phyloP scores from a whole-genome alignment of 2,329 filamentous ascomycete species.

The Fusarium mexicanum region DNA sequence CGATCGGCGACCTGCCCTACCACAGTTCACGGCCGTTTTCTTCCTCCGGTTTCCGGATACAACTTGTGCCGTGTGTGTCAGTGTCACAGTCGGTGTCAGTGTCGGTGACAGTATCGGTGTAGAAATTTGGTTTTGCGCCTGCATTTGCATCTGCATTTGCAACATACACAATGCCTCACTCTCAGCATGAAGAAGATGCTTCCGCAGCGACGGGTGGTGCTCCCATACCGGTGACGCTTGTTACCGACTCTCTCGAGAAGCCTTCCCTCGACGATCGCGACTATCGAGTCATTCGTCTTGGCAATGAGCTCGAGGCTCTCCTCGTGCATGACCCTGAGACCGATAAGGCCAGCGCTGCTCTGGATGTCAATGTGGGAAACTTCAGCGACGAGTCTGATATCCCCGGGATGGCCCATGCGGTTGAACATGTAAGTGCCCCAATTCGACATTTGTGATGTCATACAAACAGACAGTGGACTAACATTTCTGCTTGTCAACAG shows the following conservation, averaged over 20 bases:
- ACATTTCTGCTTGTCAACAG: slow-evolving; percentile 47
- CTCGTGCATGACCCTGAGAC: slow-evolving; percentile 94
- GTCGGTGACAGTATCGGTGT: slow-evolving; percentile 10
- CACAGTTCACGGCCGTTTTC: slow-evolving; percentile 19
- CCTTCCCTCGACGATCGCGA: slow-evolving; percentile 85
- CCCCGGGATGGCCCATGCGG: slow-evolving; percentile 94
- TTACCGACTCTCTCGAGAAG: slow-evolving; percentile 81
- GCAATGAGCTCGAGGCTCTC: slow-evolving; percentile 89
- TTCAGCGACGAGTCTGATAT: slow-evolving; percentile 93
- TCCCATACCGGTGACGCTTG: slow-evolving; percentile 46
- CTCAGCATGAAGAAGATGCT: slow-evolving; percentile 40
- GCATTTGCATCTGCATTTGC: slow-evolving; percentile 1
- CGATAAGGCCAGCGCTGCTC: slow-evolving; percentile 94
- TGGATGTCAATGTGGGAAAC: slow-evolving; percentile 95
- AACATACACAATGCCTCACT: slow-evolving; percentile 40
- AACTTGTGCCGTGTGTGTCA: slow-evolving; percentile 11
- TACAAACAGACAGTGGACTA: slow-evolving; percentile 11
- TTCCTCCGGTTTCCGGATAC: slow-evolving; percentile 15
- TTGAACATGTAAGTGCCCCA: slow-evolving; percentile 76
- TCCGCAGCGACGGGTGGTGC: slow-evolving; percentile 38
- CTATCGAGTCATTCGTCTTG: slow-evolving; percentile 86
- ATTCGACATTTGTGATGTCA: background rate
- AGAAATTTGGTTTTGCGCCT: slow-evolving; percentile 18
- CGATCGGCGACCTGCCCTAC: slow-evolving; percentile 19
- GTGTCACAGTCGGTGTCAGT: slow-evolving; percentile 28